A percentile compares a stretch with the other conserved stretches of the same genome.
These are phyloP conservation scores for Globisporangium perplexum DNA, from an alignment of 352 stramenopile genomes.

Conservation along the genomic window DNA sequence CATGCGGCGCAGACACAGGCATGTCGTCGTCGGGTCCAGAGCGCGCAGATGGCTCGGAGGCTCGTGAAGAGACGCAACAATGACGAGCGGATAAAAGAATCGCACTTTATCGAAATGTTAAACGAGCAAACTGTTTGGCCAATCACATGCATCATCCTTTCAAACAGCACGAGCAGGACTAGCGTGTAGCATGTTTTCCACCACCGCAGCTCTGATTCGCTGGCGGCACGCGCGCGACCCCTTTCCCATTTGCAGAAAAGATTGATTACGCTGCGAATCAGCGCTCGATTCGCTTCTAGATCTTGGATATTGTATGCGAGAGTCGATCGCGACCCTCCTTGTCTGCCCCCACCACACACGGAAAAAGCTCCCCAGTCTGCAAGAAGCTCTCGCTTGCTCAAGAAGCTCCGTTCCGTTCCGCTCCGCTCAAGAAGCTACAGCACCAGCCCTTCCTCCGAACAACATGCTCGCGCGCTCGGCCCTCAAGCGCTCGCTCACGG, in stretches of 20 bases:
- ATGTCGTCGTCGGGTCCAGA: too few relatives aligned
- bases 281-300: not conserved
- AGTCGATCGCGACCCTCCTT: not conserved
- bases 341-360: not conserved
- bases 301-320: not conserved
- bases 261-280: constrained; percentile 1
- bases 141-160: not conserved
- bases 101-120: not conserved
- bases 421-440: not conserved
- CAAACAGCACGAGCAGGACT: not conserved
- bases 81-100: too few relatives aligned
- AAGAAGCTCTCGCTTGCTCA: not conserved
- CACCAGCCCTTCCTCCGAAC: not conserved
- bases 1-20: too few relatives aligned
- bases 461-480: constrained; percentile 50
- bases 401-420: constrained; percentile 3
- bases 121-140: not conserved
- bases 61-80: too few relatives aligned
- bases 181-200: not conserved
- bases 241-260: not conserved
- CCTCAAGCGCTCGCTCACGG: constrained; percentile 51
- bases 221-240: not conserved
- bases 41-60: too few relatives aligned
- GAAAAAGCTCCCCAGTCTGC: not conserved
- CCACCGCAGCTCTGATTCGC: not conserved